Evolutionary conservation across 805 yeast species (phyloP).

Genomic region (Saccharomycopsis fodiens): DNA sequence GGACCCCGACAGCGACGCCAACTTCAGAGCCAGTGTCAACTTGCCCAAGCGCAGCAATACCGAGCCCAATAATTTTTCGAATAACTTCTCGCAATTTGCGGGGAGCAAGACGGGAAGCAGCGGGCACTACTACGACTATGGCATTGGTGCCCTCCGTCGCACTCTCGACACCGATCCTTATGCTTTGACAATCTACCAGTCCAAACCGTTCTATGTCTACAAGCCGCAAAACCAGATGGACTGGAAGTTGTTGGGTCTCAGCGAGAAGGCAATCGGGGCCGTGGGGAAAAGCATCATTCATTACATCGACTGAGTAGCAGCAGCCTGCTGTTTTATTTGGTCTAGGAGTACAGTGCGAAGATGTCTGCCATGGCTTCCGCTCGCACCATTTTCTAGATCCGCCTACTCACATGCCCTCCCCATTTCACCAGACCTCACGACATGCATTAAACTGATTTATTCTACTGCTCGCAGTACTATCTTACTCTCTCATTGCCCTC

Average conservation of each 20-base stretch:
- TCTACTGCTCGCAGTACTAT: too few species aligned
- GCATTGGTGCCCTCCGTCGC: conserved; percentile 13
- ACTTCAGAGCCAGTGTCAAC: conserved; percentile 9
- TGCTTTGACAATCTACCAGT: conserved; percentile 19
- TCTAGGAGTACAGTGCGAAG: too few species aligned
- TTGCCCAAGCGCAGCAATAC: not conserved
- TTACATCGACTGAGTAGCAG: conserved; percentile 20
- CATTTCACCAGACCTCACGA: not conserved
- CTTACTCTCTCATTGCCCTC: too few species aligned
- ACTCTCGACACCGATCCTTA: conserved; percentile 9
- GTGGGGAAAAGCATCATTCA: conserved; percentile 17
- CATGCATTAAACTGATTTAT: not conserved
- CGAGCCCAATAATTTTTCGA: not conserved
- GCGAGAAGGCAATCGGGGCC: conserved; percentile 15
- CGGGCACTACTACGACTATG: conserved; percentile 13
- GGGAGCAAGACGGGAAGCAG: not conserved
- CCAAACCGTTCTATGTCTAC: conserved; percentile 18
- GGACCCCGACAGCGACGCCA: not conserved
- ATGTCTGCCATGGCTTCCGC: too few species aligned
- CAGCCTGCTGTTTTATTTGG: too few species aligned
- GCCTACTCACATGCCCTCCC: not conserved
- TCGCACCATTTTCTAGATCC: not conserved
- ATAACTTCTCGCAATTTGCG: not conserved
- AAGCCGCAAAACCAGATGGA: conserved; percentile 20
- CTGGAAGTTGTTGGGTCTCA: conserved; percentile 20